phyloP scores from a whole-genome alignment of 352 stramenopile genomes.

The Phytophthora gonapodyides region DNA sequence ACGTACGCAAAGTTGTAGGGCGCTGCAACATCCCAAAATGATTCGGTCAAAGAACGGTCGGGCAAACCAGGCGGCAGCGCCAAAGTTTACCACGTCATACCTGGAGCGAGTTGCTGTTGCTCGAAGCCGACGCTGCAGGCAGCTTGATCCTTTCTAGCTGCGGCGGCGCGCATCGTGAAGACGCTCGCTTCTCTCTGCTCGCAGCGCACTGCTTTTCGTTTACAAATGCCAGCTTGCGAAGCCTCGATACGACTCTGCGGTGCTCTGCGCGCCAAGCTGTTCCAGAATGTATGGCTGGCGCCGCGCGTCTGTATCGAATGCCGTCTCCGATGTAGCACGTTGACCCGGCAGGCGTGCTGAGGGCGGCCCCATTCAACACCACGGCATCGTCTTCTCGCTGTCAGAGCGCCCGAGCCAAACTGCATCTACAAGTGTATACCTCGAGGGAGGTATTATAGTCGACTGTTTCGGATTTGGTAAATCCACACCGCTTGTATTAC shows the following conservation, averaged over 20 bases:
- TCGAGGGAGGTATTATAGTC: background rate
- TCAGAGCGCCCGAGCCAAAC: background rate
- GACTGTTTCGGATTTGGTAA: background rate
- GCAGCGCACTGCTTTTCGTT: slow-evolving; percentile 7
- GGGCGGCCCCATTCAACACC: slow-evolving; percentile 10
- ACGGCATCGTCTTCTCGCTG: slow-evolving; percentile 31
- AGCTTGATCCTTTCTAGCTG: too few species aligned
- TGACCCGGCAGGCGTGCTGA: background rate
- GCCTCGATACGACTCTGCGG: slow-evolving; percentile 18
- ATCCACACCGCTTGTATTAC: background rate
- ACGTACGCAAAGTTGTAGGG: background rate
- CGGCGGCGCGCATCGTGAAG: too few species aligned
- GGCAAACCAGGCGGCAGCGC: slow-evolving; percentile 16
- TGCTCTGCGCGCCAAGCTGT: slow-evolving; percentile 25
- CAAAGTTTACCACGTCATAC: too few species aligned
- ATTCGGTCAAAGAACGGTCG: slow-evolving; percentile 17
- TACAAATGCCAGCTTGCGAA: slow-evolving; percentile 19
- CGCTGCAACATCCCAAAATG: background rate
- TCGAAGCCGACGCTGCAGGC: too few species aligned
- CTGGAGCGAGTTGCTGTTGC: too few species aligned
- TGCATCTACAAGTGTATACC: slow-evolving; percentile 1
- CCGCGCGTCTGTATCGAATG: slow-evolving; percentile 1
- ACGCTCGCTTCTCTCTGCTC: background rate
- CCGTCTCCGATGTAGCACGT: slow-evolving; percentile 9
- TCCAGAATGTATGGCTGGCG: slow-evolving; percentile 19